A percentile compares a stretch with the other conserved stretches of the same genome.
Conservation (phyloP, 108 stramenopile genomes). For the Cyclotella kingstonii region DNA sequence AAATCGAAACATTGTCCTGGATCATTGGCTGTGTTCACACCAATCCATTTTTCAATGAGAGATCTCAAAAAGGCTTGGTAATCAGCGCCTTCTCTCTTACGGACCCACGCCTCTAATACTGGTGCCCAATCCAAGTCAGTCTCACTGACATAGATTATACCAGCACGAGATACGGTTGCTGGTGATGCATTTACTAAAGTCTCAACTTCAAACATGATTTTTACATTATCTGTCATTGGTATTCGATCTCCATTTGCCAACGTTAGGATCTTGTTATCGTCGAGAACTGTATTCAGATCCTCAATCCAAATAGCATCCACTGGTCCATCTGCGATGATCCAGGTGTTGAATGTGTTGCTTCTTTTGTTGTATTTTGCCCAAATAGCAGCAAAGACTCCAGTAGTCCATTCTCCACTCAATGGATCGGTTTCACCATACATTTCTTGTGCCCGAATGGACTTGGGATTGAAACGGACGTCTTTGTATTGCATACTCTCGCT, state of each 20-base stretch:
- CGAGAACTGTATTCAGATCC: constrained; percentile 90
- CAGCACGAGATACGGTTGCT: constrained; percentile 92
- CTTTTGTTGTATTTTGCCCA: constrained; percentile 92
- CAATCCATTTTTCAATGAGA: constrained; percentile 75
- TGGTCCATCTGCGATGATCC: constrained; percentile 93
- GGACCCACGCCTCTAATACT: constrained; percentile 83
- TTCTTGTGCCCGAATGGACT: constrained; percentile 88
- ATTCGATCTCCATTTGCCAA: constrained; percentile 92
- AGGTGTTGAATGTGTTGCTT: constrained; percentile 83
- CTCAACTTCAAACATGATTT: constrained; percentile 88
- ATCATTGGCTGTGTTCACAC: constrained; percentile 61
- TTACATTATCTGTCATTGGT: constrained; percentile 92
- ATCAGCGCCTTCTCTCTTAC: constrained; percentile 56
- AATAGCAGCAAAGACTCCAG: constrained; percentile 90
- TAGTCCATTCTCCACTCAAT: constrained; percentile 88
- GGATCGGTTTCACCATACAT: constrained; percentile 94
- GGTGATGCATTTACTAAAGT: constrained; percentile 90
- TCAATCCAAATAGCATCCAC: constrained; percentile 96
- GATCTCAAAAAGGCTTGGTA: constrained; percentile 55
- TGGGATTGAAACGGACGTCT: constrained; percentile 84
- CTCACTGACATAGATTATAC: constrained; percentile 91
- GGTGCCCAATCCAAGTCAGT: constrained; percentile 89
- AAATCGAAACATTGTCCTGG: constrained; percentile 79
- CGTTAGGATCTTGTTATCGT: constrained; percentile 90
- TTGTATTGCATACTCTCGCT: constrained; percentile 72